Base-by-base conservation (phyloP, 148 eudicot genomes). In the Persicaria maculosa region DNA sequence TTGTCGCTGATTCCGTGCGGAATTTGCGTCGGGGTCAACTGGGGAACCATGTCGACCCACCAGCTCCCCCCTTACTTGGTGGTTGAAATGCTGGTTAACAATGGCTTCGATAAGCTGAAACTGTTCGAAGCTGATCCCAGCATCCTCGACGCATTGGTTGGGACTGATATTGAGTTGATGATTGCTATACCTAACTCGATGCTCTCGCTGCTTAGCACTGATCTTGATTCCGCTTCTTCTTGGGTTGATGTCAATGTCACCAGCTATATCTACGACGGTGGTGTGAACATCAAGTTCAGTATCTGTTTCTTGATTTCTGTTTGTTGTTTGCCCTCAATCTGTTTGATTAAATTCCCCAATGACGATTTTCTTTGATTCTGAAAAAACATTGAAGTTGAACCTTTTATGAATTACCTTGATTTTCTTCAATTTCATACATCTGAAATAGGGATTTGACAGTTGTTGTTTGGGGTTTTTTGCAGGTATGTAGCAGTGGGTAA, bases 401-500 rank as follows among this genome's bases (percentile, higher is more conserved):
- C 40, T 31, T 31, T 31, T 46, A 62, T 73, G 1, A 22, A 52
- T n/a, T 62, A 17, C 9, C 64, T 25, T 55, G 19, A 40, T 68
- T 73, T 65, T 68, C 68, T 20, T 55, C 48, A 5, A 61, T 44
- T 19, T 68, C 58, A 25, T n/a, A n/a, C n/a, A n/a, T n/a, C n/a
- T n/a, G n/a, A n/a, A n/a, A n/a, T n/a, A n/a, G n/a, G n/a, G n/a
- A n/a, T n/a, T n/a, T n/a, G n/a, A n/a, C n/a, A n/a, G n/a, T n/a
- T n/a, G n/a, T n/a, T n/a, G n/a, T n/a, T n/a, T n/a, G n/a, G n/a
- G n/a, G n/a, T n/a, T n/a, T 68, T 76, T 74, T 82, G 67, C 85
- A 92, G 97, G 83, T 92, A 96, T 78, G 97, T 96, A 55, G 99
- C 97, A n/a, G 99, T 96, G 31, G 99, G 99, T 16, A 96, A 92